Conservation (phyloP, 768 basidiomycete genomes). For the Suillus ampliporus region DNA sequence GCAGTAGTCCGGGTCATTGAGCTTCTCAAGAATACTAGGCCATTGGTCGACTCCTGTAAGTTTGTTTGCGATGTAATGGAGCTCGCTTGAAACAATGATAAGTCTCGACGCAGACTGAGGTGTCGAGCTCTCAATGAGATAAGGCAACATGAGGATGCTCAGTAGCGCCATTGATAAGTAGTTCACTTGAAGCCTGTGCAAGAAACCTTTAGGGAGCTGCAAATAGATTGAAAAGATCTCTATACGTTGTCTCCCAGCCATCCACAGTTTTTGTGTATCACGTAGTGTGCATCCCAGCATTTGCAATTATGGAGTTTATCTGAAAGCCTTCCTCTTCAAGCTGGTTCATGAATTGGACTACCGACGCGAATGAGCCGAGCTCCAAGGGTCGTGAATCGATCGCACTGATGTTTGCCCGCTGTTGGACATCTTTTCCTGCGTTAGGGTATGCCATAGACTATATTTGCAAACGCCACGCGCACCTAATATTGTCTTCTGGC, state of each 20-base stretch:
- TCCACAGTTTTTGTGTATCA: constrained; percentile 41
- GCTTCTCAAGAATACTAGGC: constrained; percentile 30
- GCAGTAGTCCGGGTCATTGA: constrained; percentile 29
- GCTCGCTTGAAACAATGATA: constrained; percentile 38
- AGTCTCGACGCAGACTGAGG: constrained; percentile 30
- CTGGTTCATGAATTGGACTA: constrained; percentile 36
- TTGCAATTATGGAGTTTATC: constrained; percentile 37
- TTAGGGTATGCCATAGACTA: not conserved
- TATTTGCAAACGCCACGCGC: not conserved
- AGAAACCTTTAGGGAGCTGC: not conserved
- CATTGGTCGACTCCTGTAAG: constrained; percentile 13
- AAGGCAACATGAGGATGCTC: constrained; percentile 40
- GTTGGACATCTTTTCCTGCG: constrained; percentile 23
- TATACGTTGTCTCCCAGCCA: constrained; percentile 53
- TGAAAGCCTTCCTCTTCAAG: constrained; percentile 27
- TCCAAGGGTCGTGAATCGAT: constrained; percentile 38
- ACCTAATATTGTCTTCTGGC: constrained; percentile 26
- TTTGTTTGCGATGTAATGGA: constrained; percentile 24
- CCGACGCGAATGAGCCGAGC: constrained; percentile 35
- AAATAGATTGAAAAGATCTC: not conserved
- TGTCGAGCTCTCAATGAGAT: constrained; percentile 31
- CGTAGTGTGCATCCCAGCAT: constrained; percentile 28
- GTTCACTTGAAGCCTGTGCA: constrained; percentile 40
- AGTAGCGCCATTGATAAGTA: constrained; percentile 39
- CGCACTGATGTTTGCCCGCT: constrained; percentile 22